Base-by-base conservation (phyloP, 495 filamentous ascomycete species). In the Durotheca rogersii region DNA sequence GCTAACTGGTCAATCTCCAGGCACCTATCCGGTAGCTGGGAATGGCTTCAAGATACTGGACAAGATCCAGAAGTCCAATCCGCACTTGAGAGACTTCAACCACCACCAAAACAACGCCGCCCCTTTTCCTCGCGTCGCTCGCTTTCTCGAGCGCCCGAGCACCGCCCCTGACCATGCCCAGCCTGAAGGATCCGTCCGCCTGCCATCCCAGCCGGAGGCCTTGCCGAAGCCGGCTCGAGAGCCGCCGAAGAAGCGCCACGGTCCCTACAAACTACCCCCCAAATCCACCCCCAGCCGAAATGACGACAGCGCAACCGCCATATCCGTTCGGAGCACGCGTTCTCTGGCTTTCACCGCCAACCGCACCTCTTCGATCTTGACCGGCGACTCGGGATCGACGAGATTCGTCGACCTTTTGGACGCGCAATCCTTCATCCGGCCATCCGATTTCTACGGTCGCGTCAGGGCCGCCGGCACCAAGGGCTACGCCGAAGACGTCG, bases 401-500 rank as follows among this genome's bases (percentile, higher is more conserved):
- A 53, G 54, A 18, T 64, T 62, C 11, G 72, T 79, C 40, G 78
- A 81, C 47, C 53, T 80, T 1, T 58, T 80, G 6, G 78, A 79
- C 43, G 76, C 77, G 10, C 72, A 77, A 42, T 73, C 75, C 1
- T 73, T 68, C 32, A 70, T 79, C 36, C 69, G 62, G 15, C 70
- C 74, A 4, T 52, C 54, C 5, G 66, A 76, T 41, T 78, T 75
- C 59, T 60, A 61, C 43, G 66, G 57, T n/a, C 66, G 74, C 34
- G 60, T 74, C 6, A 64, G 72, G 38, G 74, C 76, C 6, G 58
- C 73, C 9, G 76, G 77, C 0, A 59, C 66, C 1, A 68, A 68
- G 40, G 73, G 75, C 39, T 80, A 77, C 44, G 76, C 73, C 25
- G 76, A 81, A 56, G 78, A 80, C 55, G 77, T 81, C 0, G 78